Conservation (phyloP, 2,329 filamentous ascomycete genomes). For the Penicillium sp. region DNA sequence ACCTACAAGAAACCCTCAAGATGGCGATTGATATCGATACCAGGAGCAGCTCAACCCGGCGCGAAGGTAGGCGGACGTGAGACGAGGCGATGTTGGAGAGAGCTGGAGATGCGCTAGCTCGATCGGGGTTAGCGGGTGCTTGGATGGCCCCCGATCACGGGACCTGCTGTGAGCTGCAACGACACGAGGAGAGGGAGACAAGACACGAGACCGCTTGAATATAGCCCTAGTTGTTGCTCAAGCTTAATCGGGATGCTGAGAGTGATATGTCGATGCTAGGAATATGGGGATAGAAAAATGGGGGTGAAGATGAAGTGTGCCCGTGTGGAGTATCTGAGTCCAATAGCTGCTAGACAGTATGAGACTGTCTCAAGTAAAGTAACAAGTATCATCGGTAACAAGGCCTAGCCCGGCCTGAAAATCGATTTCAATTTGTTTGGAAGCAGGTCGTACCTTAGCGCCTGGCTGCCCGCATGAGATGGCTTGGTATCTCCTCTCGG, state of each 20-base stretch:
- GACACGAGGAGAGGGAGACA: neutral
- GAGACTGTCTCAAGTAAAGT: neutral
- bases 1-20: slow-evolving; percentile 45
- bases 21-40: slow-evolving; percentile 13
- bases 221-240: neutral
- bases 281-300: neutral
- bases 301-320: neutral
- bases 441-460: neutral
- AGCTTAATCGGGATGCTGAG: neutral
- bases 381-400: neutral
- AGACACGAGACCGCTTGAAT: neutral
- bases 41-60: slow-evolving; percentile 11
- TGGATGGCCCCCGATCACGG: neutral
- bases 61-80: slow-evolving; percentile 10
- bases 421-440: neutral
- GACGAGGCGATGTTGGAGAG: slow-evolving; percentile 10
- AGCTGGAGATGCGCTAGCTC: slow-evolving; percentile 13
- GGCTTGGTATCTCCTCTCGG: neutral
- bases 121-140: neutral
- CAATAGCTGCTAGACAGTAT: neutral
- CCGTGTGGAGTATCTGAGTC: neutral
- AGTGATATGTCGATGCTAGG: neutral
- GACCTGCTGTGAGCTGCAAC: neutral
- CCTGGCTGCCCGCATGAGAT: neutral
- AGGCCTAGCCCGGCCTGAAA: neutral